Conservation (phyloP, 2,329 filamentous ascomycete genomes). For the Fusarium globosum region DNA sequence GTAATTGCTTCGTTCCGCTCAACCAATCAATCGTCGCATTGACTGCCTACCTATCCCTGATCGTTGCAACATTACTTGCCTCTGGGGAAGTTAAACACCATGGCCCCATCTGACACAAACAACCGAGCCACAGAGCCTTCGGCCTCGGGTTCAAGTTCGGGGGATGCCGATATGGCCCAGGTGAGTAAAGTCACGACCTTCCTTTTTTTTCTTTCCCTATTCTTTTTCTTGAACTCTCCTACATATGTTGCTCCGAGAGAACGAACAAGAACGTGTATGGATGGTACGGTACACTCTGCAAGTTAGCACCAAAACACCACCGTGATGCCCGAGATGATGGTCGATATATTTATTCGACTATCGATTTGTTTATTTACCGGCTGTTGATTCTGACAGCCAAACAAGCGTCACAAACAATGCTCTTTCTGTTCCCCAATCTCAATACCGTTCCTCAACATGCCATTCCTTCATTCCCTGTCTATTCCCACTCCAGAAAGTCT, state of each 20-base stretch:
- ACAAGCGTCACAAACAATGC: neutral
- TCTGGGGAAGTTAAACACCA: slow-evolving; percentile 1
- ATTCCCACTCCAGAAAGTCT: slow-evolving; percentile 24
- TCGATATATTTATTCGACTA: neutral
- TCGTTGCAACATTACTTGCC: neutral
- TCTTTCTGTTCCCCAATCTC: neutral
- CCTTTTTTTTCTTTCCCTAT: neutral
- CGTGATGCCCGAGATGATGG: neutral
- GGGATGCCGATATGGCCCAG: slow-evolving; percentile 44
- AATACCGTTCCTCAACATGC: neutral
- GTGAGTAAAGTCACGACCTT: slow-evolving; percentile 24
- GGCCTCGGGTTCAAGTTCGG: slow-evolving; percentile 24
- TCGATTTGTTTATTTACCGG: neutral
- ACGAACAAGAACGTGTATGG: neutral
- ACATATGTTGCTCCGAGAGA: neutral
- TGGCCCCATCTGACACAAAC: slow-evolving; percentile 29
- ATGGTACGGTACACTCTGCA: slow-evolving; percentile 4
- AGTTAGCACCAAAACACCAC: slow-evolving; percentile 6
- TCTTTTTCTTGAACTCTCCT: neutral
- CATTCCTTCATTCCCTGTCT: slow-evolving; percentile 26
- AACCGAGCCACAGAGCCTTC: slow-evolving; percentile 24
- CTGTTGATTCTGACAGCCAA: neutral
- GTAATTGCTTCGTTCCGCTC: neutral
- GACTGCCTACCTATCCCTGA: neutral
- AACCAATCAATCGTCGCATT: neutral